Evolutionary conservation across 345 rosid species (phyloP), one percentile per base, ranked within the genome.

Genomic region (Ceriops decandra): DNA sequence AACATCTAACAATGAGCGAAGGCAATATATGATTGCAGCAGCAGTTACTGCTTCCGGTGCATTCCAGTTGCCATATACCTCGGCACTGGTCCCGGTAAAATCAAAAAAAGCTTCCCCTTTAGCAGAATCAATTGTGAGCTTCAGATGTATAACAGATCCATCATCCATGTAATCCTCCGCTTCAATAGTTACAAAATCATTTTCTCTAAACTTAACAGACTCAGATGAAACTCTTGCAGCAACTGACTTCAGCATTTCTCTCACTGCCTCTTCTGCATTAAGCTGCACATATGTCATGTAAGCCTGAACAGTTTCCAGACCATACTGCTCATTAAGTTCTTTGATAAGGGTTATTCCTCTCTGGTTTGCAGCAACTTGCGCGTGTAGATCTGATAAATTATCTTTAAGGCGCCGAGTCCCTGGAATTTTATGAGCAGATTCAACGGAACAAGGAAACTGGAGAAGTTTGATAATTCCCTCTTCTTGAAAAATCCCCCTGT

Each of bases 81-180:
- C 97, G 1, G 96, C 80, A 80, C 96, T 95, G 31, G 99, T 91
- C 69, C 97, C 96, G 68, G 74, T 79, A 65, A 91, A 95, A 85
- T 95, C 95, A 22, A 95, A 95, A 74, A 57, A 64, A 21, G 97
- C 99, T 80, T 90, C 97, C 63, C 97, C 96, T 82, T 83, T 88
- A 20, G 68, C 72, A 28, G 85, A 66, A 61, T 91, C 87, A 36
- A 91, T 88, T 10, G 88, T 80, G 24, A 95, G 90, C 52, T 88
- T 85, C 72, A 91, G 76, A 70, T 87, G 95, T 79, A 91, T 88
- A 32, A 76, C 63, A 0, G 96, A 95, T 26, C 99, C 99, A 28
- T 95, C 99, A 69, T 95, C 97, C 99, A 95, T 91, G 83, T 77
- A 86, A 73, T 90, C 99, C 63, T 91, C 96, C 67, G 91, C 97